Evolutionary conservation across 2,329 filamentous ascomycete genomes (phyloP).

Genomic region (Piedraia hortae): DNA sequence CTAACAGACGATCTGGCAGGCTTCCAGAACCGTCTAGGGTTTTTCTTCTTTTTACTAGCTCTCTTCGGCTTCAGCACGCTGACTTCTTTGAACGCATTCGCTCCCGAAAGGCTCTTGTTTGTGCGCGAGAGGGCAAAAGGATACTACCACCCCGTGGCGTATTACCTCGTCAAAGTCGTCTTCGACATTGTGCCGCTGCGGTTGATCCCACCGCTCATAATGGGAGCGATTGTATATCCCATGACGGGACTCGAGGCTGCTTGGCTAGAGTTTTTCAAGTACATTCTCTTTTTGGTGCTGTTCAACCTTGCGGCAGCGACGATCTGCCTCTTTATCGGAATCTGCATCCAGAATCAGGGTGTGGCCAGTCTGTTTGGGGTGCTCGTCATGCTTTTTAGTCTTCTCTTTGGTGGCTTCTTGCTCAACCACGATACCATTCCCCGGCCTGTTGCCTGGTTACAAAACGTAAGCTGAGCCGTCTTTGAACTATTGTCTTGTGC

Average conservation of each 20-base stretch:
- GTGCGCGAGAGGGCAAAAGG: slow-evolving; percentile 85
- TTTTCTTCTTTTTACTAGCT: slow-evolving; percentile 92
- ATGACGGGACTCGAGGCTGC: slow-evolving; percentile 85
- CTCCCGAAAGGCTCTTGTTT: slow-evolving; percentile 69
- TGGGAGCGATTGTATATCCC: slow-evolving; percentile 87
- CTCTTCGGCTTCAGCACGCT: slow-evolving; percentile 92
- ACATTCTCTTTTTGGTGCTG: slow-evolving; percentile 70
- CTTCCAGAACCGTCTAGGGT: slow-evolving; percentile 86
- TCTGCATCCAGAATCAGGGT: slow-evolving; percentile 70
- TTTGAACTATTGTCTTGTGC: not conserved
- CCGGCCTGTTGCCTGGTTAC: slow-evolving; percentile 59
- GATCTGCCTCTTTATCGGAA: slow-evolving; percentile 88
- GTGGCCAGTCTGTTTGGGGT: slow-evolving; percentile 87
- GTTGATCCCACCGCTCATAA: slow-evolving; percentile 77
- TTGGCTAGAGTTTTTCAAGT: slow-evolving; percentile 62
- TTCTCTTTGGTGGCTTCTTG: slow-evolving; percentile 79
- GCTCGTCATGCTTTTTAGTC: slow-evolving; percentile 86
- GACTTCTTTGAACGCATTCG: slow-evolving; percentile 81
- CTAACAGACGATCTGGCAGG: slow-evolving; percentile 87
- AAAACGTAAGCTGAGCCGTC: slow-evolving; percentile 29
- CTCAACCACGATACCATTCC: slow-evolving; percentile 90
- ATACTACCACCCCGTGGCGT: slow-evolving; percentile 81
- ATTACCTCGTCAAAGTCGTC: slow-evolving; percentile 88
- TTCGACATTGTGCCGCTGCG: slow-evolving; percentile 92
- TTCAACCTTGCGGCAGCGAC: slow-evolving; percentile 88